Conservation (phyloP, 805 yeast genomes). For the Starmerella potacharoeniae region DNA sequence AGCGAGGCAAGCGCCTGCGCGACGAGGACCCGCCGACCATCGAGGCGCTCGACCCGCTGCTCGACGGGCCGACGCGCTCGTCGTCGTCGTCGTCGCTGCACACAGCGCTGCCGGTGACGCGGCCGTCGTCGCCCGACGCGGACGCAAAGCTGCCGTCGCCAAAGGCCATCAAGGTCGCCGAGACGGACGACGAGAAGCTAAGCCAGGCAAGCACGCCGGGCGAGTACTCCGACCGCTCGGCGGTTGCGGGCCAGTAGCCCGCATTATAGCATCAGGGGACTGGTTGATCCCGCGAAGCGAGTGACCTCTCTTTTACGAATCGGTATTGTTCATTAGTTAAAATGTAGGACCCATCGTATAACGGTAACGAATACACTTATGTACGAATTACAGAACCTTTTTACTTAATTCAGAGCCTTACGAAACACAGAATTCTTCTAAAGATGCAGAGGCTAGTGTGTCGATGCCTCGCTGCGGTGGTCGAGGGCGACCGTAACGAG, state of each 20-base stretch:
- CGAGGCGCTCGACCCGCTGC: not conserved
- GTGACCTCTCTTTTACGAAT: too few species aligned
- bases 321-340: too few species aligned
- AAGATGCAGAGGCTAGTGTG: too few species aligned
- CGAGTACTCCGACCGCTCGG: not conserved
- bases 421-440: too few species aligned
- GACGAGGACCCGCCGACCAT: constrained; percentile 2
- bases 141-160: constrained; percentile 1
- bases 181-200: not conserved
- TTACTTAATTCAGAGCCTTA: too few species aligned
- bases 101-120: not conserved
- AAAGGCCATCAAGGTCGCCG: constrained; percentile 1
- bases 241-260: not conserved
- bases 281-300: too few species aligned
- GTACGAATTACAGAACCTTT: too few species aligned
- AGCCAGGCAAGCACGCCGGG: not conserved
- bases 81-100: not conserved
- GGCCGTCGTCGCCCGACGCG: constrained; percentile 4
- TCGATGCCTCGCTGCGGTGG: too few species aligned
- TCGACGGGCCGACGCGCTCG: not conserved
- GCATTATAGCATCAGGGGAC: too few species aligned
- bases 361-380: too few species aligned
- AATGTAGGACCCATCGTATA: too few species aligned
- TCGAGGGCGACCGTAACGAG: too few species aligned
- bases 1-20: constrained; percentile 24